Evolutionary conservation across 2,329 filamentous ascomycete species (phyloP), one percentile per base, ranked within the genome.

Genomic region (Xylaria sp.): DNA sequence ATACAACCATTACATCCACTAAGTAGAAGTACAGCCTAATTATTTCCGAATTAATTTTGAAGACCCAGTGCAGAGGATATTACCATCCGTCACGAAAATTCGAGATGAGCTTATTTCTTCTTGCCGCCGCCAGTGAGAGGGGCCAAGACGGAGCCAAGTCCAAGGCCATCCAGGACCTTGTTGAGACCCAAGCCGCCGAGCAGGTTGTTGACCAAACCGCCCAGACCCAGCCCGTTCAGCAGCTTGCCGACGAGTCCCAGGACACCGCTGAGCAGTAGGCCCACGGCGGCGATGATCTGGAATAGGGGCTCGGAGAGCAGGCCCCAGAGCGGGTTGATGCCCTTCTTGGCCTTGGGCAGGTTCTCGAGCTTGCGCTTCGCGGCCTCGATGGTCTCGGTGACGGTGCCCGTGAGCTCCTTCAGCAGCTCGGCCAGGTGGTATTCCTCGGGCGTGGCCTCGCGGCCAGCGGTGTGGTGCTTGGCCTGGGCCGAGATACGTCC

Each of bases 261-360:
- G 0, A 98, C 94, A 80, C 94, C 94, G 61, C 86, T 90, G 70
- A 98, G 85, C 72, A 97, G 81, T 68, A 97, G 83, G 25, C 94
- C 94, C 55, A 97, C 94, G 12, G 93, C 94, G 9, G 94, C 93
- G 58, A 97, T 87, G 78, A 97, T 97, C 86, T 98, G 94, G 87
- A 94, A 93, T 25, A 97, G 84, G 12, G 94, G 94, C 85, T 97
- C 93, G 44, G 89, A 89, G 15, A 96, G 84, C 58, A 97, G 85
- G 37, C 85, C 89, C 94, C 94, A 97, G 37, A 98, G 89, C 12
- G 94, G 94, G 83, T 95, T 97, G 70, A 97, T 87, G 84, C 95
- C 91, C 87, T 97, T 95, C 91, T 97, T 97, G 52, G 94, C 94
- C 74, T 97, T 92, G 6, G 94, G 94, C 92, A 97, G 96, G 78